These are phyloP conservation scores for Volvox carteri DNA, from an alignment of 163 green algal species.

Conservation along the genomic window DNA sequence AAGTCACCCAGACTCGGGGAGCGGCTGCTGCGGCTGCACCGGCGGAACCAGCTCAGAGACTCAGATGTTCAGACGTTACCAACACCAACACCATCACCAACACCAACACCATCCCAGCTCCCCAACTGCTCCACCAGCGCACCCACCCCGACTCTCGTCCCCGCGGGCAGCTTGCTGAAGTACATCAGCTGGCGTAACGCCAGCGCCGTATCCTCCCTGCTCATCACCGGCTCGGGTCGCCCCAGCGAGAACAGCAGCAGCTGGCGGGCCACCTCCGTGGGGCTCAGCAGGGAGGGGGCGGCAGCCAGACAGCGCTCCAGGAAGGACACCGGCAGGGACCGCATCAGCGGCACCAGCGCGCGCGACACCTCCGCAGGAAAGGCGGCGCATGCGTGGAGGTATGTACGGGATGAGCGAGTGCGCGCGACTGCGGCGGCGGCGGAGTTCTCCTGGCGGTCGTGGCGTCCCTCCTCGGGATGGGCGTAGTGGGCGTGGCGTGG, in stretches of 20 bases:
- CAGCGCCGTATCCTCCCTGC: not conserved
- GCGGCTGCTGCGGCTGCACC: too few species aligned
- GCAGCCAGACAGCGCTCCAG: conserved; percentile 15
- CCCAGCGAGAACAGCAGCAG: conserved; percentile 31
- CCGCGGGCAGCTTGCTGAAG: not conserved
- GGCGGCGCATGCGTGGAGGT: not conserved
- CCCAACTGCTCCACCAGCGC: too few species aligned
- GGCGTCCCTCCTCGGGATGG: too few species aligned
- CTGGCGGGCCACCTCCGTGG: conserved; percentile 19
- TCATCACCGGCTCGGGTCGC: not conserved
- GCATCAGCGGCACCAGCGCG: conserved; percentile 36
- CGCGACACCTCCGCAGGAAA: not conserved
- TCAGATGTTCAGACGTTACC: too few species aligned
- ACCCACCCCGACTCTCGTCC: not conserved
- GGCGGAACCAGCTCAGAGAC: too few species aligned
- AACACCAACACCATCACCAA: too few species aligned
- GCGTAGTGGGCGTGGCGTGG: too few species aligned
- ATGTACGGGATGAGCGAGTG: not conserved
- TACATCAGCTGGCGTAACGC: conserved; percentile 35
- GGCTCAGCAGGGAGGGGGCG: not conserved
- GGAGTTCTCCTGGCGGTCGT: too few species aligned
- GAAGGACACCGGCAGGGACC: conserved; percentile 10
- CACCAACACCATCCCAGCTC: too few species aligned
- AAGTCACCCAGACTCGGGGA: too few species aligned
- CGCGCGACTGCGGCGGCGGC: not conserved